A percentile compares a stretch with the other conserved stretches of the same genome.
phyloP scores from a whole-genome alignment of 2,329 filamentous ascomycete species.

The Rhinocladiella mackenziei region DNA sequence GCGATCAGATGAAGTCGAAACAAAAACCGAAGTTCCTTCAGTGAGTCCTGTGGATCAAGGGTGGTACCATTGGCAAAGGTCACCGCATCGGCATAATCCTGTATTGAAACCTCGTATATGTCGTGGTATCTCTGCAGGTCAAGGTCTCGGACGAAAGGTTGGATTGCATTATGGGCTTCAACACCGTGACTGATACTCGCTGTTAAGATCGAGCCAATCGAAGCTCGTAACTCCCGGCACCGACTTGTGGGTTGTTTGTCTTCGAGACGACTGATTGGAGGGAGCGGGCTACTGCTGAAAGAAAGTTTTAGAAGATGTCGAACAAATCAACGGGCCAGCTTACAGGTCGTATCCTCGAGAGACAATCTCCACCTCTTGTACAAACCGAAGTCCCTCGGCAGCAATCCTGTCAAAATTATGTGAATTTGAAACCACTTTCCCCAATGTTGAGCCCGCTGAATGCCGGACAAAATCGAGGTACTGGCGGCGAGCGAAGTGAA shows the following conservation, averaged over 20 bases:
- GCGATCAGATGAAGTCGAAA: conserved; percentile 75
- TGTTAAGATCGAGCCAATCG: conserved; percentile 66
- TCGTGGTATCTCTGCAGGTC: conserved; percentile 92
- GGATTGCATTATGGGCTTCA: conserved; percentile 64
- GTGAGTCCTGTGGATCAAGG: conserved; percentile 70
- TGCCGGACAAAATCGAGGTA: conserved; percentile 76
- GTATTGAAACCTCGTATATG: conserved; percentile 73
- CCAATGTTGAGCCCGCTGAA: conserved; percentile 67
- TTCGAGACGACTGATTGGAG: conserved; percentile 88
- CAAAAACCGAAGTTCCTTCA: conserved; percentile 75
- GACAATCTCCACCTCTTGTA: conserved; percentile 94
- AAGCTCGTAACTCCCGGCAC: conserved; percentile 73
- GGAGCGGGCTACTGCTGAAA: conserved; percentile 74
- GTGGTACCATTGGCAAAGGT: conserved; percentile 61
- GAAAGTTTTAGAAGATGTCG: conserved; percentile 15
- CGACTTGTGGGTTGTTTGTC: conserved; percentile 73
- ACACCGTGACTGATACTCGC: conserved; percentile 69
- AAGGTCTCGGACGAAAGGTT: conserved; percentile 69
- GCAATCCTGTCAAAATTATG: conserved; percentile 77
- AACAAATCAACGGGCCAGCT: conserved; percentile 45
- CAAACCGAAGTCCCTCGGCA: conserved; percentile 70
- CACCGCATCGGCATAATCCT: conserved; percentile 68
- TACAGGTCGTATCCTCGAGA: conserved; percentile 77
- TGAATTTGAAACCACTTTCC: conserved; percentile 65
- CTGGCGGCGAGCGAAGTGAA: conserved; percentile 64